A percentile compares a stretch with the other conserved stretches of the same genome.
phyloP scores from a whole-genome alignment of 768 basidiomycete genomes.

The Hygrocybe punicea region DNA sequence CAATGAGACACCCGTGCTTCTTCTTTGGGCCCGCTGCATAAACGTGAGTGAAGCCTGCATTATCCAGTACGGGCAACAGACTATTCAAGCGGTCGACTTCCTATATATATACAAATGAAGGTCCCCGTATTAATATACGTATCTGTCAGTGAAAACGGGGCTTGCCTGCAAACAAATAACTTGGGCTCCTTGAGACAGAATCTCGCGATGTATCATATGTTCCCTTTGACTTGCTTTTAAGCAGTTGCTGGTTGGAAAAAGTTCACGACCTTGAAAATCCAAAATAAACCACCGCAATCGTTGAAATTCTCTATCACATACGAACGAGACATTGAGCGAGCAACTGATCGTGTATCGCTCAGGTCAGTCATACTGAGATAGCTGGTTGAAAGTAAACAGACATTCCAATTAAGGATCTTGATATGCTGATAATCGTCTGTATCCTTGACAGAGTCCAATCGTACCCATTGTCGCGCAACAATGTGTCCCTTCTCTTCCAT shows the following conservation, averaged over 20 bases:
- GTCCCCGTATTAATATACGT: too few species aligned
- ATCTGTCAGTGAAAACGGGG: too few species aligned
- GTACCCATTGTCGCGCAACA: slow-evolving; percentile 42
- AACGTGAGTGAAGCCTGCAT: slow-evolving; percentile 59
- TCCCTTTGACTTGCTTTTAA: slow-evolving; percentile 71
- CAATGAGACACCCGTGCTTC: slow-evolving; percentile 82
- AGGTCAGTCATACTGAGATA: slow-evolving; percentile 16
- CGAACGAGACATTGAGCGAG: slow-evolving; percentile 78
- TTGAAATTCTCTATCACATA: slow-evolving; percentile 39
- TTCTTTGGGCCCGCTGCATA: slow-evolving; percentile 72
- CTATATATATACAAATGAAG: slow-evolving; percentile 37
- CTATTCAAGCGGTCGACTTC: slow-evolving; percentile 84
- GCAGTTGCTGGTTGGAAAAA: slow-evolving; percentile 84
- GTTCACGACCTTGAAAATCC: slow-evolving; percentile 56
- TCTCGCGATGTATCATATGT: slow-evolving; percentile 72
- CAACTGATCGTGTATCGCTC: slow-evolving; percentile 42
- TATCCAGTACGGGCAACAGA: slow-evolving; percentile 62
- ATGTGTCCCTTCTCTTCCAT: slow-evolving; percentile 25
- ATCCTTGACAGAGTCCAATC: slow-evolving; percentile 22
- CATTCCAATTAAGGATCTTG: slow-evolving; percentile 81
- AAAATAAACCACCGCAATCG: neutral
- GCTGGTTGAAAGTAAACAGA: slow-evolving; percentile 41
- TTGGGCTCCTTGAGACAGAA: slow-evolving; percentile 70
- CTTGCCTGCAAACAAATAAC: slow-evolving; percentile 82
- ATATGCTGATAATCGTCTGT: slow-evolving; percentile 32